Percentiles rank a stretch among this genome's conserved stretches.
phyloP scores from a whole-genome alignment of 768 basidiomycete genomes.

The Steccherinum ochraceum region DNA sequence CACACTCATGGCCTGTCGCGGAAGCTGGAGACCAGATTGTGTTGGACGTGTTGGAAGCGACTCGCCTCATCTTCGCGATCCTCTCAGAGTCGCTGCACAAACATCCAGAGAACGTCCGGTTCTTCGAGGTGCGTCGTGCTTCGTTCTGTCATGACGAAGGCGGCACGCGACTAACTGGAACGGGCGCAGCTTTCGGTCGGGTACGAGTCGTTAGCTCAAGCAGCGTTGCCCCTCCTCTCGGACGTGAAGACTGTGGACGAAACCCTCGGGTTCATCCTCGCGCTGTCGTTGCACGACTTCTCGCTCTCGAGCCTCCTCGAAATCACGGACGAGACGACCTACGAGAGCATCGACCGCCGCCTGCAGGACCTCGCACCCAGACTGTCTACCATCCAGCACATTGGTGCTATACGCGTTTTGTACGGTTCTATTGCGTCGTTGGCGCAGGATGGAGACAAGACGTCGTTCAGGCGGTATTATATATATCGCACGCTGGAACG shows the following conservation, averaged over 20 bases:
- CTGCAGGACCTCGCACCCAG: constrained; percentile 32
- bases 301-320: constrained; percentile 48
- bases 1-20: constrained; percentile 24
- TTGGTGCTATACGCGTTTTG: constrained; percentile 56
- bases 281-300: constrained; percentile 63
- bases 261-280: constrained; percentile 61
- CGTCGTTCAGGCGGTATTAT: constrained; percentile 39
- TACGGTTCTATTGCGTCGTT: constrained; percentile 35
- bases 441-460: constrained; percentile 22
- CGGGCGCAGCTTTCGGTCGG: constrained; percentile 47
- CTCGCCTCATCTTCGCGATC: constrained; percentile 57
- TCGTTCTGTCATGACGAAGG: neutral
- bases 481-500: constrained; percentile 59
- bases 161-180: constrained; percentile 1
- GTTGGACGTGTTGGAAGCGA: constrained; percentile 41
- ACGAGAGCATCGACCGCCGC: constrained; percentile 36
- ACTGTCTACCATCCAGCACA: constrained; percentile 45
- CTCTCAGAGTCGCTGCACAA: constrained; percentile 57
- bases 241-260: constrained; percentile 43
- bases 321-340: constrained; percentile 30
- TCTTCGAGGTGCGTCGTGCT: constrained; percentile 53
- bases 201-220: constrained; percentile 55
- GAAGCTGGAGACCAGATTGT: constrained; percentile 33
- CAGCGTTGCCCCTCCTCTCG: constrained; percentile 46
- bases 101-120: constrained; percentile 48